Base-by-base conservation (phyloP, 495 filamentous ascomycete species). In the Aspergillus ellipticus region DNA sequence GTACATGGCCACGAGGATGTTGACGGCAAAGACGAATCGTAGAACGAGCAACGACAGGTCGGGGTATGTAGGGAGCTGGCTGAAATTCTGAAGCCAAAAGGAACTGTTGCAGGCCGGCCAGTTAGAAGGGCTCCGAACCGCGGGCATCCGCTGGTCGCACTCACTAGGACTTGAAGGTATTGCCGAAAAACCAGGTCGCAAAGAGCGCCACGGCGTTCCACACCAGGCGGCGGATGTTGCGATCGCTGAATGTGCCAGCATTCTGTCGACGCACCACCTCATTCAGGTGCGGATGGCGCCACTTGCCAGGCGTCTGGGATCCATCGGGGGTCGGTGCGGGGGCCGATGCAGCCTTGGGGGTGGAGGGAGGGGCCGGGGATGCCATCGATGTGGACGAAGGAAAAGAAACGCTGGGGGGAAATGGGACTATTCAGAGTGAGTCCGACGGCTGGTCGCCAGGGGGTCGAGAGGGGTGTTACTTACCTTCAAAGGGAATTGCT, bases 201-300 rank as follows among this genome's bases (percentile, higher is more conserved):
- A 81, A 42, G 5, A 96, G 63, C 20, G 83, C 75, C 11, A 59
- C 67, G 3, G 73, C 67, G 68, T 94, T 95, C 69, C 83, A 85
- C 22, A 79, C 51, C 17, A 96, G 79, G 35, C 74, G 80, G 46
- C 74, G 78, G 16, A 92, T 64, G 56, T 92, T 89, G 50, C 77
- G 78, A 46, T 89, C 83, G 19, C 81, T 81, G 67, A 97, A 96
- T 42, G 77, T 86, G 7, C 83, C 79, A 17, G 84, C 85, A 70
- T 85, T 83, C 54, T 89, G 88, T 26, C 92, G 84, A 49, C 79
- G 79, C 13, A 84, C 79, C 59, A 97, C 88, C 67, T 95, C 90
- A 58, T 86, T 75, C 47, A 96, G 73, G 26, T 84, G 82, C 4
- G 92, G 92, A 70, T 97, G 92, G 57, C 82, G 81, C 92, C 92